Base-by-base conservation (phyloP, 768 basidiomycete species). In the Leccinum fibrillosum region DNA sequence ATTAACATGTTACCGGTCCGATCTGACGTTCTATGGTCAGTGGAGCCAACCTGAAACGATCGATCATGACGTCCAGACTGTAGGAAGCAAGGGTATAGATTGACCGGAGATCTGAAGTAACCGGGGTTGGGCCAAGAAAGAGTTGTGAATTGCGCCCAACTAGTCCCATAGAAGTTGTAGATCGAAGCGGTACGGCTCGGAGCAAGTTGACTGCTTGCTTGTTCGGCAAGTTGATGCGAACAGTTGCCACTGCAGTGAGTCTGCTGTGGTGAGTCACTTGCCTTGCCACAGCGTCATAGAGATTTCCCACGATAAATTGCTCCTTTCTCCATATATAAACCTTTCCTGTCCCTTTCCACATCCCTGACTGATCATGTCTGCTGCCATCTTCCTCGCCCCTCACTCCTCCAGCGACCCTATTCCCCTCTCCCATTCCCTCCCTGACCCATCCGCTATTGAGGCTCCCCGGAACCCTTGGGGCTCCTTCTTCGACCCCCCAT, bases 291-390 rank as follows among this genome's bases (percentile, higher is more conserved):
- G 28, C 28, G 28, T 28, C 28, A 28, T 28, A 50, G 0, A 0
- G 12, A 11, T 69, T 34, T 69, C 62, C 1, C 66, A 69, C 60
- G 39, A 4, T 52, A 49, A 68, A 68, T 65, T 59, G 51, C 32
- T 59, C 63, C 61, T 67, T 66, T 60, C 63, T 62, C 64, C 55
- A 59, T 32, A 26, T 50, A 50, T 50, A 50, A 30, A 50, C 26
- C 26, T 17, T n/a, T 12, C 28, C 0, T 19, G 28, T 50, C 12
- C 25, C 56, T 25, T 8, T 57, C 23, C 13, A 12, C 10, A 30
- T 12, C 49, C 49, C 49, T 19, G 4, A 26, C 30, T 34, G 32
- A 34, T n/a, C 19, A 58, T 59, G 57, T 54, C 21, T 19, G 12
- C 61, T 11, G 19, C 58, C 28, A 35, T 65, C 39, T 17, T 67